Percentiles rank a stretch among this genome's conserved stretches.
These are phyloP conservation scores for Trichosporon coremiiforme DNA, from an alignment of 1,284 basidiomycete genomes.

Conservation along the genomic window DNA sequence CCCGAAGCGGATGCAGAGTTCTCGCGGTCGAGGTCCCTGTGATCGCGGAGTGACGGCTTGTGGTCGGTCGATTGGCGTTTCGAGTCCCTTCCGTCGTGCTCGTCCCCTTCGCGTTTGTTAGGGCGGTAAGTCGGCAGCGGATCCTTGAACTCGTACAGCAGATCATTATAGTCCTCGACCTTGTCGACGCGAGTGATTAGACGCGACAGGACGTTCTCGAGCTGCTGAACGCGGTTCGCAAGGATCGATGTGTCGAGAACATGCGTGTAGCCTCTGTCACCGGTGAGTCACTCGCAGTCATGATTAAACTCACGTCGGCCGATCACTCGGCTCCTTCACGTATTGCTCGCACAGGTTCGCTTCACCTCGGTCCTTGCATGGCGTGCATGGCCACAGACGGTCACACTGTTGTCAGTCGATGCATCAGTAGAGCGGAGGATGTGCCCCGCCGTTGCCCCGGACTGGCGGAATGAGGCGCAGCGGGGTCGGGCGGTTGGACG, in stretches of 20 bases:
- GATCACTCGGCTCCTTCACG: slow-evolving; percentile 31
- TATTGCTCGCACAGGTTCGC: slow-evolving; percentile 33
- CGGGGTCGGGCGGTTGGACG: too few species aligned
- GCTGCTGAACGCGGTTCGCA: slow-evolving; percentile 33
- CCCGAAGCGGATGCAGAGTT: background rate
- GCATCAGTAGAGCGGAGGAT: background rate
- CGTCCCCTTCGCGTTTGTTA: slow-evolving; percentile 22
- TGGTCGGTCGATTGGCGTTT: slow-evolving; percentile 19
- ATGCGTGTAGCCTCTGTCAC: slow-evolving; percentile 37
- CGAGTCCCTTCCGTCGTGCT: slow-evolving; percentile 6
- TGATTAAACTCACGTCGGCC: slow-evolving; percentile 29
- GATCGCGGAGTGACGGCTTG: slow-evolving; percentile 17
- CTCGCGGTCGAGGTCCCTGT: slow-evolving; percentile 17
- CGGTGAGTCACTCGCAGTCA: slow-evolving; percentile 17
- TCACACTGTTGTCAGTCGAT: slow-evolving; percentile 25
- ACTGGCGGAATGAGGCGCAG: background rate
- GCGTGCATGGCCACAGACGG: slow-evolving; percentile 32
- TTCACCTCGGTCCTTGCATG: slow-evolving; percentile 34
- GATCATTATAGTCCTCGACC: slow-evolving; percentile 27
- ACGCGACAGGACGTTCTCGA: slow-evolving; percentile 32
- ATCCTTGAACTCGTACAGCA: slow-evolving; percentile 29
- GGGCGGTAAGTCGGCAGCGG: slow-evolving; percentile 28
- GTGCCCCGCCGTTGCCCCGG: slow-evolving; percentile 5
- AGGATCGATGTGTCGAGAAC: slow-evolving; percentile 35
- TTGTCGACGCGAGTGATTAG: slow-evolving; percentile 28